Base-by-base conservation (phyloP, 352 stramenopile genomes). In the Phytophthora fragariae region DNA sequence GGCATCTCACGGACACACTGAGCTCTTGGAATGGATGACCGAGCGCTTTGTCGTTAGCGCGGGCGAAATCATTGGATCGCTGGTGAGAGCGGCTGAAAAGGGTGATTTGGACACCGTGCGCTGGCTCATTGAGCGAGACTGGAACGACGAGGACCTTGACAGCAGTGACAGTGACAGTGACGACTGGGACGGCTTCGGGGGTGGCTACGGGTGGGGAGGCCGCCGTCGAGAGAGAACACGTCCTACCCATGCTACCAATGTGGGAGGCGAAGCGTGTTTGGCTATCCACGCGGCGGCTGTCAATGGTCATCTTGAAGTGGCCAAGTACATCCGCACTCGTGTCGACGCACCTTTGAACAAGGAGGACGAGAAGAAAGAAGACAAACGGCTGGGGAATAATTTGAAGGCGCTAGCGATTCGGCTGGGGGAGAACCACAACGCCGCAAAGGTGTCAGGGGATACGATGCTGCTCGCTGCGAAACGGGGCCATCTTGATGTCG, bases 281-380 rank as follows among this genome's bases (percentile, higher is more conserved):
- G 58, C 53, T 9, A 73, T 74, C 50, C 67, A 74, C n/a, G 44
- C 33, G 21, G 59, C 66, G 31, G 66, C 66, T 44, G 46, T 69
- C 5, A 69, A 70, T 47, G 67, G 60, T 3, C 59, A 74, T 21
- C 29, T 74, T n/a, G 59, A 74, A 17, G 53, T 74, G 39, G 67
- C 67, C 17, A 65, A 74, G 29, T 70, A 63, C 33, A 47, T 74
- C 14, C 54, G 15, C 8, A 44, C 67, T 17, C 46, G 44, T 10
- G 29, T 63, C 10, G 53, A 69, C 19, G 12, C 39, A 60, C 59
- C 66, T 11, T n/a, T 47, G 2, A 52, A 60, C 10, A 5, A 39
- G 2, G 44, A 44, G 15, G 56, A 72, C 39, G 9, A 47, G 46
- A n/a, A 11, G 56, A 59, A 27, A 46, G 59, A 67, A 10, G 46